These are phyloP conservation scores for Fusarium pseudocircinatum DNA, from an alignment of 2,329 filamentous ascomycete species.

Conservation along the genomic window DNA sequence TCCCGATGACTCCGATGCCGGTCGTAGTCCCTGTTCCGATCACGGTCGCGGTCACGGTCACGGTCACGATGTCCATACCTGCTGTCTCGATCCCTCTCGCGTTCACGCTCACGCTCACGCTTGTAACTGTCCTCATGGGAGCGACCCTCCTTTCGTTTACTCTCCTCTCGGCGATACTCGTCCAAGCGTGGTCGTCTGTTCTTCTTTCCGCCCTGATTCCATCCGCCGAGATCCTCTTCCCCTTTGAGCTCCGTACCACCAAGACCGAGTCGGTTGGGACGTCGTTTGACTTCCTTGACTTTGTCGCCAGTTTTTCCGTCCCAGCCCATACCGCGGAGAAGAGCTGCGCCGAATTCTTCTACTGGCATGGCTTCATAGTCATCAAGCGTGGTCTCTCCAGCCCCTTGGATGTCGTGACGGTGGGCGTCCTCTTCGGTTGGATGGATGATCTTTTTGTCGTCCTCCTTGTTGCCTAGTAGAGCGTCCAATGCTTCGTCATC, in stretches of 20 bases:
- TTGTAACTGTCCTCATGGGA: conserved; percentile 59
- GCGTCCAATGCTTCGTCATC: conserved; percentile 72
- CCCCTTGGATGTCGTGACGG: conserved; percentile 72
- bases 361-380: conserved; percentile 92
- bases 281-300: conserved; percentile 71
- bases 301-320: conserved; percentile 71
- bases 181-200: conserved; percentile 56
- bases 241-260: conserved; percentile 84
- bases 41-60: conserved; percentile 32
- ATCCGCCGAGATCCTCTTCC: conserved; percentile 78
- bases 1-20: conserved; percentile 39
- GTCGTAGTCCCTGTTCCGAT: conserved; percentile 33
- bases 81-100: conserved; percentile 51
- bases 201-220: conserved; percentile 75
- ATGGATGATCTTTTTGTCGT: conserved; percentile 62
- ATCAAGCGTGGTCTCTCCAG: conserved; percentile 79
- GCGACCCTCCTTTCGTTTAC: conserved; percentile 55
- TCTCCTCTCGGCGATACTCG: conserved; percentile 59
- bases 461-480: conserved; percentile 66
- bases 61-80: conserved; percentile 49
- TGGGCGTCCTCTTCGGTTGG: conserved; percentile 75
- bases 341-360: conserved; percentile 91
- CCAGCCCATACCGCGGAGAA: conserved; percentile 96
- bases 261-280: conserved; percentile 85
- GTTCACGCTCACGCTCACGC: conserved; percentile 52